These are phyloP conservation scores for Fusarium sp. DNA, from an alignment of 2,329 filamentous ascomycete species.

Conservation along the genomic window DNA sequence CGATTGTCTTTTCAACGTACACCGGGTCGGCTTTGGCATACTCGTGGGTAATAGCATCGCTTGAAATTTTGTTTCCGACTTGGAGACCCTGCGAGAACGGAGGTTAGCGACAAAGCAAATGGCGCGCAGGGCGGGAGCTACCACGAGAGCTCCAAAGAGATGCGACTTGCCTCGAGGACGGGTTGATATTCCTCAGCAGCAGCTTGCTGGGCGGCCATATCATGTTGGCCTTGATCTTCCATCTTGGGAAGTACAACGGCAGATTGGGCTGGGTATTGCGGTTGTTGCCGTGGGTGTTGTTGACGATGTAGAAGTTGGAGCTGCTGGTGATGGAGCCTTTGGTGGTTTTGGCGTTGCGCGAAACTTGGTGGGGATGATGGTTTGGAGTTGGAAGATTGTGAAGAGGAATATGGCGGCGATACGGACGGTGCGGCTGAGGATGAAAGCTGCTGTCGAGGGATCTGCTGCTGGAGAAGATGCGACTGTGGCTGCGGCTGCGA, in stretches of 20 bases:
- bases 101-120: slow-evolving; percentile 33
- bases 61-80: slow-evolving; percentile 84
- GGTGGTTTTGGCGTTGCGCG: slow-evolving; percentile 39
- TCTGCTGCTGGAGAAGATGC: slow-evolving; percentile 33
- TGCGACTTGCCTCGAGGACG: slow-evolving; percentile 65
- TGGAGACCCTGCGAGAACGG: slow-evolving; percentile 79
- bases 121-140: slow-evolving; percentile 22
- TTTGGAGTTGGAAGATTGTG: slow-evolving; percentile 36
- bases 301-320: slow-evolving; percentile 33
- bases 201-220: slow-evolving; percentile 72
- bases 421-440: slow-evolving; percentile 29
- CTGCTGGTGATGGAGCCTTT: slow-evolving; percentile 28
- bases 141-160: neutral
- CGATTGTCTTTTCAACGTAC: slow-evolving; percentile 89
- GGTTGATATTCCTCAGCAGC: slow-evolving; percentile 73
- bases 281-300: slow-evolving; percentile 19
- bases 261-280: slow-evolving; percentile 32
- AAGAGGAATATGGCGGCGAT: slow-evolving; percentile 41
- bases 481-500: slow-evolving; percentile 32
- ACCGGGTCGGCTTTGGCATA: slow-evolving; percentile 90
- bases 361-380: slow-evolving; percentile 39
- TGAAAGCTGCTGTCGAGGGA: slow-evolving; percentile 35
- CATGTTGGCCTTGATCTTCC: slow-evolving; percentile 57
- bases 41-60: slow-evolving; percentile 83
- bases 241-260: slow-evolving; percentile 48